Evolutionary conservation across 1,284 basidiomycete genomes (phyloP).

Genomic region (Ganoderma leucocontextum): DNA sequence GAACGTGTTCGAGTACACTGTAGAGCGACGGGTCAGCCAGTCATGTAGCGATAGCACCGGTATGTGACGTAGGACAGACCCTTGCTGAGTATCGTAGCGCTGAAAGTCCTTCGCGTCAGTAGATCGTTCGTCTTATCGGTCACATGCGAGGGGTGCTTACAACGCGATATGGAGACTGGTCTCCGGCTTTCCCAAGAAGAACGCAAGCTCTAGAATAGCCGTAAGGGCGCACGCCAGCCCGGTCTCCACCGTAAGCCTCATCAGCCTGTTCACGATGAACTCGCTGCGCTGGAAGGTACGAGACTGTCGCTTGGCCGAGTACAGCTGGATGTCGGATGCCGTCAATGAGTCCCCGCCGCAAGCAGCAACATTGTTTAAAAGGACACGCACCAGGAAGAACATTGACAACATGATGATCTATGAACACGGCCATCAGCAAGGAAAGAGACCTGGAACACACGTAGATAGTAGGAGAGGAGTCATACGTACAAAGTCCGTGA

Average conservation of each 20-base stretch:
- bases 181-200: neutral
- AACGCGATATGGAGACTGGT: neutral
- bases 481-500: neutral
- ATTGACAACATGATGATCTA: neutral
- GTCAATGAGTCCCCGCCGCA: neutral
- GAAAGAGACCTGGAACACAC: neutral
- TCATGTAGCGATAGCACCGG: neutral
- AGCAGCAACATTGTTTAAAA: neutral
- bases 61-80: neutral
- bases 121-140: too few relatives aligned
- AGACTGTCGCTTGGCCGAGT: neutral
- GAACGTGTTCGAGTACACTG: conserved; percentile 19
- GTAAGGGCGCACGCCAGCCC: conserved; percentile 20
- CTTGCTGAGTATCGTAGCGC: neutral
- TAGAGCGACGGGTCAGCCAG: conserved; percentile 1
- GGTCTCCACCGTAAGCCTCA: conserved; percentile 25
- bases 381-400: neutral
- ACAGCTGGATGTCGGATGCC: neutral
- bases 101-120: neutral
- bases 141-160: neutral
- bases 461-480: neutral
- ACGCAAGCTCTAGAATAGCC: neutral
- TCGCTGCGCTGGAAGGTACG: conserved; percentile 15
- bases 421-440: neutral
- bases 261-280: conserved; percentile 22